Percentiles rank a stretch among this genome's conserved stretches.
phyloP scores from a whole-genome alignment of 2,329 filamentous ascomycete genomes.

The Nemania bipapillata region DNA sequence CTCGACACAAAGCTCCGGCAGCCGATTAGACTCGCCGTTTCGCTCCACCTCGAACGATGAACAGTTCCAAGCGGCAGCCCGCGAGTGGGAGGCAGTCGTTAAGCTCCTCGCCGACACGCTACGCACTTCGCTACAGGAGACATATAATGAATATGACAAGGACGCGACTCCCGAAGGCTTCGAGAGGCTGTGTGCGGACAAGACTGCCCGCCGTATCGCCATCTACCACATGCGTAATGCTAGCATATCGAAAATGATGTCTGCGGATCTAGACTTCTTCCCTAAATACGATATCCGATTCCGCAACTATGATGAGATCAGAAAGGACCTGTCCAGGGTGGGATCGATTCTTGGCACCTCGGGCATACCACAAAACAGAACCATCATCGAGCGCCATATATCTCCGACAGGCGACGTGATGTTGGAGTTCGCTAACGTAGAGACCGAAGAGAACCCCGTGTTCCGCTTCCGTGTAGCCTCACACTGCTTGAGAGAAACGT shows the following conservation, averaged over 20 bases:
- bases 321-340: conserved; percentile 56
- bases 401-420: conserved; percentile 61
- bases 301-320: conserved; percentile 59
- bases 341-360: conserved; percentile 57
- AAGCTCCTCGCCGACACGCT: conserved; percentile 57
- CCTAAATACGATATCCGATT: conserved; percentile 60
- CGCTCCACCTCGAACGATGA: conserved; percentile 33
- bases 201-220: conserved; percentile 55
- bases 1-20: conserved; percentile 40
- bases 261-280: conserved; percentile 59
- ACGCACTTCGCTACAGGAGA: conserved; percentile 56
- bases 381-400: conserved; percentile 58
- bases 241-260: conserved; percentile 57
- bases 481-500: conserved; percentile 61
- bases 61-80: conserved; percentile 54
- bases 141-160: conserved; percentile 60
- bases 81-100: conserved; percentile 59
- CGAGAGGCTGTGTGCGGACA: conserved; percentile 57
- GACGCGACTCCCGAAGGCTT: conserved; percentile 58
- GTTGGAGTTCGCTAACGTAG: conserved; percentile 62
- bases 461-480: conserved; percentile 65
- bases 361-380: conserved; percentile 55
- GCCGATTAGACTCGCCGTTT: conserved; percentile 16
- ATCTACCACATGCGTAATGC: conserved; percentile 61
- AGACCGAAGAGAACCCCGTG: conserved; percentile 53